Base-by-base conservation (phyloP, 176 grass and related monocot genomes). In the Guadua angustifolia region DNA sequence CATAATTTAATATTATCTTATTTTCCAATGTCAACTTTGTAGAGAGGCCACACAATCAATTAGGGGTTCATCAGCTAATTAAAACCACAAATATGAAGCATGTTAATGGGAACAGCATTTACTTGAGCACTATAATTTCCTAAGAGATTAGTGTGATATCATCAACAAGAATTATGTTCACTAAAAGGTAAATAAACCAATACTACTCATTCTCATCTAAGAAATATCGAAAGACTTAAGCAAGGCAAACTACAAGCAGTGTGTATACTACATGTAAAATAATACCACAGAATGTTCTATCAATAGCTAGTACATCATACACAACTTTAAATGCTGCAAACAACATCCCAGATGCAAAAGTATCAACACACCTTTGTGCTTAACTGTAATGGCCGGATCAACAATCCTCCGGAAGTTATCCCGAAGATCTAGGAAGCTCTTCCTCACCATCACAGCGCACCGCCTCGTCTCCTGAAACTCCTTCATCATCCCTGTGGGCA, bases 391-490 rank as follows among this genome's bases (percentile, higher is more conserved):
- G 69, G 89, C 52, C 0, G 93, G 93, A 72, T 98, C 95, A 71
- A 87, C 93, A 68, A 98, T 93, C 46, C 91, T 90, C 81, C 89
- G 90, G 83, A 90, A 98, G 61, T 98, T 98, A 88, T 98, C 95
- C 42, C 93, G 85, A 42, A 98, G 87, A 14, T 98, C 95, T 50
- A 98, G 69, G 65, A 98, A 98, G 83, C 80, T 92, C 81, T 95
- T 83, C 57, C 95, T 95, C 76, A 98, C 93, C 95, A 98, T 95
- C 66, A 98, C 93, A 35, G 95, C 93, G 7, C 95, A 98, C 26
- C 95, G 82, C 68, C 95, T 92, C 11, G 95, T 95, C 73, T 92
- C 95, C 65, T 93, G 91, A 85, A 98, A 98, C 72, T 98, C 95
- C 71, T 95, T 98, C 56, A 81, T 85, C 93, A 98, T 89, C n/a